Base-by-base conservation (phyloP, 2,329 filamentous ascomycete species). In the Lecanosticta acicola region DNA sequence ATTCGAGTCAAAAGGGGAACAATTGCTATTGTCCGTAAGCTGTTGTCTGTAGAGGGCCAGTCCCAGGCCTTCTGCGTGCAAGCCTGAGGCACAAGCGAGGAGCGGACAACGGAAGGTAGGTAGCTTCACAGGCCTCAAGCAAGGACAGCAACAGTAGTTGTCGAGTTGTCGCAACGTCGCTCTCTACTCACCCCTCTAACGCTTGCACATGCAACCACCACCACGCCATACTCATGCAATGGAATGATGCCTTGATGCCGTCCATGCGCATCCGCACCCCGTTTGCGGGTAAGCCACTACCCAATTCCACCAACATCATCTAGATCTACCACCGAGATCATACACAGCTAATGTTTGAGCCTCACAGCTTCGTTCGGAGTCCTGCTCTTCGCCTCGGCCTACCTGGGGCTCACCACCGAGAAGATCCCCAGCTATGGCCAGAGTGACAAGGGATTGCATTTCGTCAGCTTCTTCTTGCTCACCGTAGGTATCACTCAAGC, bases 401-500 rank as follows among this genome's bases (percentile, higher is more conserved):
- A 91, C 65, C 77, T 84, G 52, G 89, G 89, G 55, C 84, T 97
- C 46, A 83, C 87, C 24, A 72, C 72, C 58, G 51, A 70, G 65
- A 64, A 71, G 63, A 64, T 75, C 19, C 73, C 79, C 7, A 69
- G 73, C 60, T 78, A 91, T 65, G 89, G 94, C 49, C 71, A 75
- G 49, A 72, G 68, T 73, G 90, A 96, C 77, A 97, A 98, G 69
- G 73, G 85, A 61, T 77, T 97, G 20, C 93, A 97, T 69, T 77
- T 86, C 59, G 51, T 89, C 48, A 90, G 86, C 59, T 97, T 98
- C 74, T 95, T 97, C 75, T 65, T 87, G 56, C 78, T 98, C 43
- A 95, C 91, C 13, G 69, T 86, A 54, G 71, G 60, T 54, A 18
- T 14, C 18, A 20, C 17, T 39, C n/a, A 39, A 39, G 37, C 37